A percentile compares a stretch with the other conserved stretches of the same genome.
These are phyloP conservation scores for Yarrowia sp. DNA, from an alignment of 805 yeast species.

Conservation along the genomic window DNA sequence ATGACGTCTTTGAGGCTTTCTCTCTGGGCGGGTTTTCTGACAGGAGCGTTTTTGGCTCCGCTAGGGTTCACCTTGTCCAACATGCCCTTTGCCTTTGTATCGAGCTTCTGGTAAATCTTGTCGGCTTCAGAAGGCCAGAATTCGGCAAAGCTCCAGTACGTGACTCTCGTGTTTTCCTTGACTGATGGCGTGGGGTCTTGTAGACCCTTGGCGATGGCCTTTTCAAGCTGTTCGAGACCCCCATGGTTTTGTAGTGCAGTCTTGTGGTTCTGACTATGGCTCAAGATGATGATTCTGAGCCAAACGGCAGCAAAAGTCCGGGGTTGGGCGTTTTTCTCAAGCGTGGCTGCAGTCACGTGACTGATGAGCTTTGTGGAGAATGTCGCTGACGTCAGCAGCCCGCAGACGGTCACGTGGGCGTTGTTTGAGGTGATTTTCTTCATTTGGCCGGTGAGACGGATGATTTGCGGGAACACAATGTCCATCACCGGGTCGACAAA, in stretches of 20 bases:
- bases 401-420: conserved; percentile 53
- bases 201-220: conserved; percentile 64
- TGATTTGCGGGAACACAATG: conserved; percentile 55
- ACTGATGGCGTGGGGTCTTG: conserved; percentile 82
- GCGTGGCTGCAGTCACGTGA: conserved; percentile 59
- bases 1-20: conserved; percentile 4
- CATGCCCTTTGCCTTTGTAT: conserved; percentile 14
- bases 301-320: conserved; percentile 73
- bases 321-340: conserved; percentile 76
- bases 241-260: conserved; percentile 47
- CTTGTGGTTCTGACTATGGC: conserved; percentile 53
- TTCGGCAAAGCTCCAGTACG: conserved; percentile 73
- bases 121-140: conserved; percentile 63
- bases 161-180: conserved; percentile 72
- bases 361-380: conserved; percentile 60
- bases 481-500: conserved; percentile 56
- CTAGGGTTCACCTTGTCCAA: conserved; percentile 11
- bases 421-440: conserved; percentile 69
- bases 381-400: conserved; percentile 62
- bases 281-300: conserved; percentile 63
- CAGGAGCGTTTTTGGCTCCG: background rate
- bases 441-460: conserved; percentile 64
- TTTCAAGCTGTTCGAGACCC: conserved; percentile 57
- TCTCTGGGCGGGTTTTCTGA: background rate
- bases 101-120: conserved; percentile 47